These are phyloP conservation scores for Saccharomycopsis amapae DNA, from an alignment of 805 yeast species.

Conservation along the genomic window DNA sequence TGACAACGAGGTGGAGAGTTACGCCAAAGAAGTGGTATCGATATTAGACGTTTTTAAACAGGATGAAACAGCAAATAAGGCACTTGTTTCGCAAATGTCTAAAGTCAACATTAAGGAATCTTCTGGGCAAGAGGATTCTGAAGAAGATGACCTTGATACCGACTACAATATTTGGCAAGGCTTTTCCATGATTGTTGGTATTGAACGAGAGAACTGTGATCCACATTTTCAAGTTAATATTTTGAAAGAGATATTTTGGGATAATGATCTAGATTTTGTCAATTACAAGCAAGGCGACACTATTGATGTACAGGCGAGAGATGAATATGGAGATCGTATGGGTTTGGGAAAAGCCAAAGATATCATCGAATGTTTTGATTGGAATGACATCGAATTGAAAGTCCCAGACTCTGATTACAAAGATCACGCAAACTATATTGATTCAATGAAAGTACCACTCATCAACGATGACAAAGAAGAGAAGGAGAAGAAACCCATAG, in stretches of 20 bases:
- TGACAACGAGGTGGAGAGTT: constrained; percentile 46
- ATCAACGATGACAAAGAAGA: constrained; percentile 25
- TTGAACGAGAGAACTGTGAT: neutral
- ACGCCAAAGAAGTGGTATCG: constrained; percentile 28
- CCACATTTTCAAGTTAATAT: neutral
- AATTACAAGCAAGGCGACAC: constrained; percentile 4
- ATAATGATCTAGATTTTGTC: constrained; percentile 15
- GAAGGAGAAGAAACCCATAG: neutral
- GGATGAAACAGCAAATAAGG: constrained; percentile 11
- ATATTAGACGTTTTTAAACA: constrained; percentile 28
- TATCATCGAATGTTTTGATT: constrained; percentile 18
- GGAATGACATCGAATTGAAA: constrained; percentile 15
- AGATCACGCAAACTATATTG: neutral
- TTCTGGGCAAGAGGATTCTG: constrained; percentile 15
- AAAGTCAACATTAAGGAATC: constrained; percentile 6
- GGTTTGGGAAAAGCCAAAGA: constrained; percentile 17
- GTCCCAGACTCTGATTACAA: neutral
- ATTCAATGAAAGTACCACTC: constrained; percentile 26
- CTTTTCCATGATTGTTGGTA: constrained; percentile 7
- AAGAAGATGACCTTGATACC: constrained; percentile 20
- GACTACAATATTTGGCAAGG: constrained; percentile 22
- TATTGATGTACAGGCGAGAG: constrained; percentile 4
- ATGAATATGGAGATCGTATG: constrained; percentile 18
- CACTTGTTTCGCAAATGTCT: neutral
- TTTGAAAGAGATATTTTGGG: constrained; percentile 17